Percentiles rank a stretch among this genome's conserved stretches.
Evolutionary conservation across 208 protist genomes (phyloP).

Genomic region (Trypanosoma boissoni): DNA sequence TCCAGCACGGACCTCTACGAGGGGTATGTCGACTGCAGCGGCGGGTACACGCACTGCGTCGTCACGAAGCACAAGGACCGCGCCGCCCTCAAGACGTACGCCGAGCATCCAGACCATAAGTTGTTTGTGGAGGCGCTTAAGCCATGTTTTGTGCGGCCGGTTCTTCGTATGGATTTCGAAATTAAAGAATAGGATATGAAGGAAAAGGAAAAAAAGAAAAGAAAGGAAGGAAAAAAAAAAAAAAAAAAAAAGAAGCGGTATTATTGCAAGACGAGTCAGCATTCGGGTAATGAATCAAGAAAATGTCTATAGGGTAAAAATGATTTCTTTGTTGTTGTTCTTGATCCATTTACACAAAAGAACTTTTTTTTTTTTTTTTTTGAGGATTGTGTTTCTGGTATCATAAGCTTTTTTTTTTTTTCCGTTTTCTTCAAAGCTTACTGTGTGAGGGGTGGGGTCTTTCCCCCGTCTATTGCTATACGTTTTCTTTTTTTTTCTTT

Average conservation of each 20-base stretch:
- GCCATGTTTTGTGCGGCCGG: slow-evolving; percentile 36
- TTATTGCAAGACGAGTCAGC: not conserved
- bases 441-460: slow-evolving; percentile 7
- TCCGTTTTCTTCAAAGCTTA: slow-evolving; percentile 2
- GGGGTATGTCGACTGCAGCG: slow-evolving; percentile 52
- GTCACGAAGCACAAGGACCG: slow-evolving; percentile 60
- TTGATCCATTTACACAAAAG: too few species aligned
- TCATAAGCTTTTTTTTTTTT: not conserved
- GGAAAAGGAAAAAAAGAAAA: not conserved
- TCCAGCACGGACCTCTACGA: slow-evolving; percentile 40
- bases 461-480: too few species aligned
- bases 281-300: not conserved
- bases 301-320: not conserved
- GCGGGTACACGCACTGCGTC: slow-evolving; percentile 63
- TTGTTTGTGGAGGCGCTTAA: slow-evolving; percentile 39
- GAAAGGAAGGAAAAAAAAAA: not conserved
- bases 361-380: too few species aligned
- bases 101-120: slow-evolving; percentile 51
- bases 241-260: not conserved
- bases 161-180: slow-evolving; percentile 56
- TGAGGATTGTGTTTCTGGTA: slow-evolving; percentile 7
- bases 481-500: too few species aligned
- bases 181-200: not conserved
- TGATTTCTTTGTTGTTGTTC: not conserved
- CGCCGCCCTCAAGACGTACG: slow-evolving; percentile 45